Evolutionary conservation across 2,329 filamentous ascomycete genomes (phyloP).

Genomic region (Penicillium sp.): DNA sequence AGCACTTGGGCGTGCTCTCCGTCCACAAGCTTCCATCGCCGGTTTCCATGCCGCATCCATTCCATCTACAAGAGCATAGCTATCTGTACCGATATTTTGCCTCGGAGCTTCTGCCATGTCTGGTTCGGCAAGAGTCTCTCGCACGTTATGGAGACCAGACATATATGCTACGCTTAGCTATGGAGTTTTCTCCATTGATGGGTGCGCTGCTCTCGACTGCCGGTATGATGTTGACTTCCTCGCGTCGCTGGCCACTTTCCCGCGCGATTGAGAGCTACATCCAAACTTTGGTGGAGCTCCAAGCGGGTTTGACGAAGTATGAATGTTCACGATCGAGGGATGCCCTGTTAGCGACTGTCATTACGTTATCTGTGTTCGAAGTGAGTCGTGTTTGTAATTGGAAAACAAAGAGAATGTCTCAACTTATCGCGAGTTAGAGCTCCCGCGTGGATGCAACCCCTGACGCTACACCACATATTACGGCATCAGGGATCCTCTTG

Average conservation of each 20-base stretch:
- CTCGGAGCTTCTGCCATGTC: slow-evolving; percentile 4
- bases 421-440: slow-evolving; percentile 6
- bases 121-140: slow-evolving; percentile 14
- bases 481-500: slow-evolving; percentile 9
- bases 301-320: background rate
- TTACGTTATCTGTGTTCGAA: slow-evolving; percentile 16
- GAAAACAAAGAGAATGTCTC: background rate
- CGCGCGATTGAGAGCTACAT: slow-evolving; percentile 12
- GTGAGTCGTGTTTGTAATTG: background rate
- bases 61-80: slow-evolving; percentile 8
- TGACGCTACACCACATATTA: slow-evolving; percentile 11
- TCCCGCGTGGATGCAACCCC: slow-evolving; percentile 10
- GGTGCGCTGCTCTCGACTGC: slow-evolving; percentile 15
- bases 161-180: slow-evolving; percentile 14
- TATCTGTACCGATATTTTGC: slow-evolving; percentile 15
- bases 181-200: slow-evolving; percentile 18
- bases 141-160: slow-evolving; percentile 8
- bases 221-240: slow-evolving; percentile 6
- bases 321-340: background rate
- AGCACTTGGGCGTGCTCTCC: background rate
- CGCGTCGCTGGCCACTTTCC: background rate
- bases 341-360: slow-evolving; percentile 13
- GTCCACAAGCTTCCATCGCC: background rate
- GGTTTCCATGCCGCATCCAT: slow-evolving; percentile 13
- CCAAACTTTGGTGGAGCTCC: slow-evolving; percentile 7